Evolutionary conservation across 2,329 filamentous ascomycete genomes (phyloP), one percentile per base, ranked within the genome.

Genomic region (Diaporthe helianthi): DNA sequence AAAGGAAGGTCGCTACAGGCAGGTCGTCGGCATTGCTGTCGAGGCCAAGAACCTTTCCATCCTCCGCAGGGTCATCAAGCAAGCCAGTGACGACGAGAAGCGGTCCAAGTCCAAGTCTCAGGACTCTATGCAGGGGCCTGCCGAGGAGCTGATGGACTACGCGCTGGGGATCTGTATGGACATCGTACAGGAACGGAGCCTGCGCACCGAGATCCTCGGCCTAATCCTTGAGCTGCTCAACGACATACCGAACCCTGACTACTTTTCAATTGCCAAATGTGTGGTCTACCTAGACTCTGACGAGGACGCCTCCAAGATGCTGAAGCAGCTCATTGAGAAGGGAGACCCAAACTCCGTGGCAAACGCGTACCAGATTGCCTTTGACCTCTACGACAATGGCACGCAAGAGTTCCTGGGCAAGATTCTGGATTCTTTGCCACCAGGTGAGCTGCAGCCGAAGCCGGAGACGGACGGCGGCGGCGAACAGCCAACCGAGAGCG

Each of bases 331-430:
- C 26, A 90, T 98, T 12, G 86, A 92, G 71, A 92, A 92, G 73
- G 93, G 90, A 7, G 93, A 97, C 74, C 86, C 89, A 63, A 89
- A 89, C 71, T 94, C 93, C 0, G 88, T 93, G 19, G 92, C 94
- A 24, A 91, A 93, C 61, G 96, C 96, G 22, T 99, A 98, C 79
- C 96, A 99, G 79, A 97, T 99, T 69, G 96, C 95, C 1, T 99
- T 99, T 76, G 96, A 99, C 76, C 86, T 99, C 7, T 98, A 98
- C 80, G 96, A 99, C 82, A 99, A 99, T 77, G 96, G 96, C 74
- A 98, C 96, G 0, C 96, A 99, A 76, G 96, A 98, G 78, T 99
- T 99, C 76, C 82, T 99, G 29, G 90, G 90, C 74, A 98, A 96
- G 81, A 93, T 99, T 53, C 90, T 95, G 76, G 89, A 92, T 69